Base-by-base conservation (phyloP, 371 early-diverging fungal genomes). In the Circinella minor region DNA sequence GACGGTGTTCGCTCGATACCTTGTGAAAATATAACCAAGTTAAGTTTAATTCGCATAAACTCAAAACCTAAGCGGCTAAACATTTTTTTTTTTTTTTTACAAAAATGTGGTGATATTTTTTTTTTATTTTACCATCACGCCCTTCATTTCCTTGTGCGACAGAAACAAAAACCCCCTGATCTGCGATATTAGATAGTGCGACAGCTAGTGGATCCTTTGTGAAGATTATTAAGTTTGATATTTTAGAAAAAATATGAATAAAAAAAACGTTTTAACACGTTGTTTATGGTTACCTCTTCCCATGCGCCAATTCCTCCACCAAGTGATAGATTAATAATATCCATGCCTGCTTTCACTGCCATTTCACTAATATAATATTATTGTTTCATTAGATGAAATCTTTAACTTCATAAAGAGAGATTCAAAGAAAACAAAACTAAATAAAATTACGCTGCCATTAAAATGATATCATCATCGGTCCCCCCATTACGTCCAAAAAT, bases 261-360 rank as follows among this genome's bases (percentile, higher is more conserved):
- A 11, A 11, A 47, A 47, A 15, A 47, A 51, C 51, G 15, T 51
- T 51, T 15, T n/a, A 8, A 51, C 51, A 51, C 10, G 34, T 34
- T 8, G 3, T 59, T 20, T 59, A 17, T 59, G 10, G 6, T 61
- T 66, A 83, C 81, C 61, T 86, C 83, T 47, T 73, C 68, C 86
- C 86, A 91, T 36, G 78, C 81, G 63, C 84, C 78, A 11, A 79
- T 81, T 5, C 83, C 85, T 18, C 74, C 77, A 15, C 74, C 77
- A 13, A 77, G 57, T 3, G 77, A 77, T 7, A 77, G 37, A 14
- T 77, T 77, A 15, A 74, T 72, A 36, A 77, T 57, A 59, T 89
- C 82, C 80, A 87, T 86, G n/a, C 75, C 75, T 13, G 70, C 73
- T 63, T 69, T 36, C 43, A 63, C 67, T 4, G 70, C 70, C 63